Base-by-base conservation (phyloP, 2,329 filamentous ascomycete genomes). In the Aspergillus jensenii region DNA sequence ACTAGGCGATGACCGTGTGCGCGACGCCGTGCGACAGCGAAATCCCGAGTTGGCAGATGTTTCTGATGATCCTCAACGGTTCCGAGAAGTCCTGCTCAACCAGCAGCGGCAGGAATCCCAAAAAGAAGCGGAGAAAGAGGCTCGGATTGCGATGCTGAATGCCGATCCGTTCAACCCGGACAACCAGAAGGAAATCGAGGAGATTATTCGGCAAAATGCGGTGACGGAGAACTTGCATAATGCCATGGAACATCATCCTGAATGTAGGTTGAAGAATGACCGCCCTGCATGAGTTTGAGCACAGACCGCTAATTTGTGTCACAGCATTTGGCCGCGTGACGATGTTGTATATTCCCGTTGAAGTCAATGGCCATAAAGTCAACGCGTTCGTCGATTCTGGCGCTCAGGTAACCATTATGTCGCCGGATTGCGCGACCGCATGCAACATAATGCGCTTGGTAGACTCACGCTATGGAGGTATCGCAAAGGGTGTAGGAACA, bases 351-450 rank as follows among this genome's bases (percentile, higher is more conserved):
- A 90, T 98, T 66, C 88, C 96, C 70, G 93, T 96, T 60, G 90
- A 96, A 73, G 95, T 99, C 67, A 99, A 99, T 75, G 89, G 90
- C 12, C 85, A 91, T 67, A 90, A 90, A 58, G 88, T 99, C 68
- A 98, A 97, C 79, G 95, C 93, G 3, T 89, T 99, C 65, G 95
- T 99, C 59, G 95, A 99, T 75, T 98, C 95, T 2, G 95, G 95
- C 60, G 95, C 95, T 23, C 95, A 99, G 78, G 92, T 93, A 25
- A 99, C 95, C 52, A 97, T 99, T 79, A 99, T 99, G 95, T 98
- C 93, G 5, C 95, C 95, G 5, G 83, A 87, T 23, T 97, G 92
- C 70, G 95, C 95, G 25, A 90, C 96, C 71, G 84, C 87, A 8
- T 99, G 95, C 71, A 91, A 91, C 67, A 98, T 99, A 75, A 96